Evolutionary conservation across 495 filamentous ascomycete species (phyloP), one percentile per base, ranked within the genome.

Genomic region (Aspergillus hancockii): DNA sequence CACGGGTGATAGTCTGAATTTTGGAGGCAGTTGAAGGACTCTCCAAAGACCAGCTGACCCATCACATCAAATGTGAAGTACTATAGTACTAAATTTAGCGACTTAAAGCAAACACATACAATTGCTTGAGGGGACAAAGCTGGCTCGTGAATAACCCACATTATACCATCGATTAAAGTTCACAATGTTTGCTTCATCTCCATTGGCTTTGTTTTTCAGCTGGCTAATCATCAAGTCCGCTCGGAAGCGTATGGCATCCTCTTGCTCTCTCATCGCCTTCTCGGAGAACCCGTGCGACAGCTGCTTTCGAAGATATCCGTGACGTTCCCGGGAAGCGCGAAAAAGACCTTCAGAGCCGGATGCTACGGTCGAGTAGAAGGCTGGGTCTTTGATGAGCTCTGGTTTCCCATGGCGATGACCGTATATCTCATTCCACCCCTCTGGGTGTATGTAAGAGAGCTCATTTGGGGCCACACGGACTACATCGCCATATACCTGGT

Each of bases 371-470:
- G 40, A 13, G 7, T 59, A 64, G 54, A 62, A 62, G 18, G 9
- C 12, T 8, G n/a, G 40, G n/a, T 60, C 62, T 45, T 68, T 68
- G 30, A 31, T 32, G 16, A 61, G 47, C 84, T 59, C 34, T 16
- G 32, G 34, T 22, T 57, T 71, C 70, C 32, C 59, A 14, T 61
- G 71, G 67, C 54, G 49, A n/a, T 59, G 53, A 32, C 80, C 85
- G 63, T 90, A 90, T 60, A 90, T 85, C 57, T 81, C 67, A 13
- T 80, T 79, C 72, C 87, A 90, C 0, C 86, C 87, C 8, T 77
- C 69, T 16, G 80, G 81, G 28, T 81, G 81, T 56, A 74, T 80
- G 40, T 67, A 73, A 0, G 65, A 67, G 0, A 80, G 62, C 23
- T 72, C 64, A 23, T 66, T 53, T 2, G 75, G 76, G 8, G 65